phyloP scores from a whole-genome alignment of 1,284 basidiomycete genomes.

The Puccinia coronata region DNA sequence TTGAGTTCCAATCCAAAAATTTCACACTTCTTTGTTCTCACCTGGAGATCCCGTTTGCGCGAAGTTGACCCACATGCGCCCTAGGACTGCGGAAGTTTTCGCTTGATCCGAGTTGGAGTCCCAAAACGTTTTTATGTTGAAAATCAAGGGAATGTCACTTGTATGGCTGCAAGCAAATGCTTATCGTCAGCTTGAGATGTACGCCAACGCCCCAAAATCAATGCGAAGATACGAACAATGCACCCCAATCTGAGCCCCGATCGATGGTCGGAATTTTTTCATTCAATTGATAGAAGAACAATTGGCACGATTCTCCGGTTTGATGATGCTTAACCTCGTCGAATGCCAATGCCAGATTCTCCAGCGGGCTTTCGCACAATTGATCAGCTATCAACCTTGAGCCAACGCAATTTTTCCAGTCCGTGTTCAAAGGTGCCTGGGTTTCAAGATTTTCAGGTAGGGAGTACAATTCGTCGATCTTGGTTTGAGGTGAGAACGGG shows the following conservation, averaged over 20 bases:
- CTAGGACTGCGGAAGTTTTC: constrained; percentile 34
- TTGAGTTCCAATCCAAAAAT: background rate
- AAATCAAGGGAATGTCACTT: constrained; percentile 33
- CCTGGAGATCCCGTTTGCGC: constrained; percentile 36
- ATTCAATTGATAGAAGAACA: constrained; percentile 40
- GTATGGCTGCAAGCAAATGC: constrained; percentile 13
- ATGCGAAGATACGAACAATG: constrained; percentile 20
- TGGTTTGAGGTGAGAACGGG: constrained; percentile 7
- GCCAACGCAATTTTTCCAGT: constrained; percentile 22
- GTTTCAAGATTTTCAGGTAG: background rate
- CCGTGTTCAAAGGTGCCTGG: background rate
- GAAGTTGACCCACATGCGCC: constrained; percentile 29
- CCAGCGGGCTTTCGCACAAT: constrained; percentile 24
- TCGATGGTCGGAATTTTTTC: constrained; percentile 28
- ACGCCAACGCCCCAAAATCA: background rate
- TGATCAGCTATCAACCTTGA: constrained; percentile 28
- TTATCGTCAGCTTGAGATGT: background rate
- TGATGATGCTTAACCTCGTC: constrained; percentile 27
- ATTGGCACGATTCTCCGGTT: constrained; percentile 8
- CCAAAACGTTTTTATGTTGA: constrained; percentile 40
- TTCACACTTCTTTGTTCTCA: background rate
- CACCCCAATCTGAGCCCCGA: constrained; percentile 20
- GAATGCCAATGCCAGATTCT: constrained; percentile 18
- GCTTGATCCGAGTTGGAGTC: constrained; percentile 26
- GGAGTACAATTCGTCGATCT: constrained; percentile 32